Evolutionary conservation across 371 early-diverging fungal species (phyloP).

Genomic region (Actinomucor elegans): DNA sequence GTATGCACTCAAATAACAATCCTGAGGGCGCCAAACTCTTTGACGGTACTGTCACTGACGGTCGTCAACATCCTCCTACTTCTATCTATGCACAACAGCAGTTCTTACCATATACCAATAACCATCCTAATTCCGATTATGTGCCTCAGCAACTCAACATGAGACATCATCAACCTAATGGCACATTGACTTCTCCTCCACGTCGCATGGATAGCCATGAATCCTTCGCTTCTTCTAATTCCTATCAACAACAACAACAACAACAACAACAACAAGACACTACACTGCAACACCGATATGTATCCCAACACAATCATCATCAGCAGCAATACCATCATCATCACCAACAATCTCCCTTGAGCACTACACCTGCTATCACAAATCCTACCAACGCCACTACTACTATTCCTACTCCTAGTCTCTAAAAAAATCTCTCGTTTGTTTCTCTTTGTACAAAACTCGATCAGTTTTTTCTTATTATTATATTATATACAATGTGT

Average conservation of each 20-base stretch:
- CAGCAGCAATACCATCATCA: slow-evolving; percentile 2
- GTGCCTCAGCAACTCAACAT: slow-evolving; percentile 25
- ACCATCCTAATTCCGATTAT: slow-evolving; percentile 32
- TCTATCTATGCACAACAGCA: slow-evolving; percentile 46
- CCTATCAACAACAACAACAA: neutral
- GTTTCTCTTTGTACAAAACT: too few species aligned
- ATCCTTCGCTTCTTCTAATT: slow-evolving; percentile 10
- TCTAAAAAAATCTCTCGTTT: too few species aligned
- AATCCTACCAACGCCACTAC: neutral
- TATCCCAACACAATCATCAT: neutral
- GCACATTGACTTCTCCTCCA: neutral
- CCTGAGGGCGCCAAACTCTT: slow-evolving; percentile 13
- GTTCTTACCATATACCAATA: slow-evolving; percentile 40
- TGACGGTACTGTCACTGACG: slow-evolving; percentile 17
- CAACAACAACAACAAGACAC: neutral
- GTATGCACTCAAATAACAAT: slow-evolving; percentile 10
- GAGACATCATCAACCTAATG: slow-evolving; percentile 15
- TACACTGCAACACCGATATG: slow-evolving; percentile 2
- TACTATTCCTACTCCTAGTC: neutral
- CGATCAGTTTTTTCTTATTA: too few species aligned
- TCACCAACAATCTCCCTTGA: slow-evolving; percentile 2
- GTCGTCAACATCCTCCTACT: slow-evolving; percentile 29
- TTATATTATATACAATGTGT: too few species aligned
- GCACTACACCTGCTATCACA: neutral
- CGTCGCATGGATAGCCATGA: slow-evolving; percentile 27